Evolutionary conservation across 768 basidiomycete species (phyloP).

Genomic region (Lactarius deliciosus): DNA sequence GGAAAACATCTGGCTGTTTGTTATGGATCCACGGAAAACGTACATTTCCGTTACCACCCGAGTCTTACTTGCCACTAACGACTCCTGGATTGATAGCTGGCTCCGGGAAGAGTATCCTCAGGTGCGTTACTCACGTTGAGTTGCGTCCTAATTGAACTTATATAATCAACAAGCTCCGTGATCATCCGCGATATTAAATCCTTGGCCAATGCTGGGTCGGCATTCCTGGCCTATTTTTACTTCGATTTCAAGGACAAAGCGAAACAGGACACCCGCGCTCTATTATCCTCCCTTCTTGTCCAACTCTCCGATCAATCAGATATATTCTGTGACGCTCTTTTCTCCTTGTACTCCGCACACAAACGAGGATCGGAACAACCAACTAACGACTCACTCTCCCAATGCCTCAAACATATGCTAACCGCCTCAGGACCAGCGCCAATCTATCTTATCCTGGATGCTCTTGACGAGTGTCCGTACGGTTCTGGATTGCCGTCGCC

Average conservation of each 20-base stretch:
- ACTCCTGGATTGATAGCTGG: background rate
- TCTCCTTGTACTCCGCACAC: background rate
- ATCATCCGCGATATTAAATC: background rate
- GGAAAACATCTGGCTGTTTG: background rate
- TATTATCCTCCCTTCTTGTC: background rate
- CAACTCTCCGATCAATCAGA: background rate
- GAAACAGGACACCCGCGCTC: background rate
- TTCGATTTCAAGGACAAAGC: background rate
- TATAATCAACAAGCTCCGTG: background rate
- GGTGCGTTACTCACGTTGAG: background rate
- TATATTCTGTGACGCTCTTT: background rate
- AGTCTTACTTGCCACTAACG: background rate
- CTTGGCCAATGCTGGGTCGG: background rate
- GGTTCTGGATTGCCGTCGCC: background rate
- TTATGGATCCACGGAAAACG: background rate
- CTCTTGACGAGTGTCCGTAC: constrained; percentile 1
- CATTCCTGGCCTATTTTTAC: background rate
- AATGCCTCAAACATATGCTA: background rate
- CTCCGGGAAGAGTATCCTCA: background rate
- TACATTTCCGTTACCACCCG: background rate
- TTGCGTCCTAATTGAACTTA: background rate
- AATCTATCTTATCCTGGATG: background rate
- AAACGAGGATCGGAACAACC: background rate
- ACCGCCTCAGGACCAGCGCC: background rate
- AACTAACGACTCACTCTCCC: background rate